A percentile compares a stretch with the other conserved stretches of the same genome.
phyloP scores from a whole-genome alignment of 768 basidiomycete species.

The Tulasnella sp. region DNA sequence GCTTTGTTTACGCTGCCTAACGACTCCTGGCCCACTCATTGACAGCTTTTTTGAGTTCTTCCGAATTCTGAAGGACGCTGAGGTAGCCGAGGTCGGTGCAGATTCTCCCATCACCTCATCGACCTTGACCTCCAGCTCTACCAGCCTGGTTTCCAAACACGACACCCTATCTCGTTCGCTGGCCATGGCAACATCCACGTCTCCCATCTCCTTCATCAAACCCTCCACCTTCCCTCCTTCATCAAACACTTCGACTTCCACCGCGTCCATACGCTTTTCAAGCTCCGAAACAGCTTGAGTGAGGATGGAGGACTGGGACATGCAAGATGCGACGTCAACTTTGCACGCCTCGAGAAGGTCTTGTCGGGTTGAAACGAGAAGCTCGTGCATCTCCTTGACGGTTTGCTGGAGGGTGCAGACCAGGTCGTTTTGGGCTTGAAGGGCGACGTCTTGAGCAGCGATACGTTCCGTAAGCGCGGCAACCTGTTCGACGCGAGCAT shows the following conservation, averaged over 20 bases:
- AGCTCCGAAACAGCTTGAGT: background rate
- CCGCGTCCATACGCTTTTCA: background rate
- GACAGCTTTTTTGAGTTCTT: background rate
- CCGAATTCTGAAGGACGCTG: background rate
- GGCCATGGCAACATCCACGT: background rate
- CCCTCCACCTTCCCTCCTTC: background rate
- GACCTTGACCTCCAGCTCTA: background rate
- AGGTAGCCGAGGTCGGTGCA: background rate
- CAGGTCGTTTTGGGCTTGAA: conserved; percentile 3
- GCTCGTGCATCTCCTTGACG: background rate
- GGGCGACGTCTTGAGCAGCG: background rate
- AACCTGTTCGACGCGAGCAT: background rate
- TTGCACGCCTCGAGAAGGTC: background rate
- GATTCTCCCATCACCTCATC: background rate
- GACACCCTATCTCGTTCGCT: conserved; percentile 5
- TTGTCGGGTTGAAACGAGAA: conserved; percentile 1
- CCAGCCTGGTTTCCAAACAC: background rate
- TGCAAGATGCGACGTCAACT: background rate
- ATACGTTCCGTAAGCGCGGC: background rate
- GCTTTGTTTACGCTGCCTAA: background rate
- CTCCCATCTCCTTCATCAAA: background rate
- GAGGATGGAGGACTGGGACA: background rate
- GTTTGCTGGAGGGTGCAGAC: background rate
- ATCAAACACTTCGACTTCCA: background rate
- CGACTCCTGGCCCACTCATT: background rate